Evolutionary conservation across 2,329 filamentous ascomycete species (phyloP), one percentile per base, ranked within the genome.

Genomic region (Colletotrichum echinochloae): DNA sequence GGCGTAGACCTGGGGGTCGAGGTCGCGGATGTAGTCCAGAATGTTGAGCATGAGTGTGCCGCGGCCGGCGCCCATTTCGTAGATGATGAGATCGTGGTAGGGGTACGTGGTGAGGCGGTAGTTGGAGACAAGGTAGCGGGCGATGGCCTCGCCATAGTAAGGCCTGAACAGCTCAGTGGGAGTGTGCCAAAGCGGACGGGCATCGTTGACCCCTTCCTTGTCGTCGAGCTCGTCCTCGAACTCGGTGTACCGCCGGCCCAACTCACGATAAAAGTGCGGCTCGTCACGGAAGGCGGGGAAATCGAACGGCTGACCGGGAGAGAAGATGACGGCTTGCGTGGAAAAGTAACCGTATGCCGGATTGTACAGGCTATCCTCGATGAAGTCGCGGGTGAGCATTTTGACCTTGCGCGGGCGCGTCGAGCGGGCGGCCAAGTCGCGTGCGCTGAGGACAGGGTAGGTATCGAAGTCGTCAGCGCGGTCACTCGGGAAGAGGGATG

Each of bases 41-140:
- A 99, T 95, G 81, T 99, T 99, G 78, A 96, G 87, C 96, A 99
- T 99, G 78, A 99, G 88, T 0, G 97, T 99, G 73, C 96, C 96
- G 77, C 97, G 95, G 76, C 96, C 96, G 48, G 96, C 96, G 62
- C 96, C 96, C 92, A 99, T 97, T 81, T 99, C 96, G 87, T 98
- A 99, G 80, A 99, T 97, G 76, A 97, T 93, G 62, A 99, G 88
- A 81, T 99, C 96, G 81, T 98, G 91, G 84, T 98, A 98, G 2
- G 96, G 96, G 79, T 96, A 98, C 66, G 94, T 89, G 54, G 93
- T 94, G 79, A 98, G 89, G 79, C 96, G 94, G 87, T 99, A 99
- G 84, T 99, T 98, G 74, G 94, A 91, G 74, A 98, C 91, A 54
- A 99, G 89, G 80, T 98, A 98, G 26, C 95, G 91, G n/a, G 95